Evolutionary conservation across 1,139 yeast genomes (phyloP), one percentile per base, ranked within the genome.

Genomic region (Sugiyamaella pinicola): DNA sequence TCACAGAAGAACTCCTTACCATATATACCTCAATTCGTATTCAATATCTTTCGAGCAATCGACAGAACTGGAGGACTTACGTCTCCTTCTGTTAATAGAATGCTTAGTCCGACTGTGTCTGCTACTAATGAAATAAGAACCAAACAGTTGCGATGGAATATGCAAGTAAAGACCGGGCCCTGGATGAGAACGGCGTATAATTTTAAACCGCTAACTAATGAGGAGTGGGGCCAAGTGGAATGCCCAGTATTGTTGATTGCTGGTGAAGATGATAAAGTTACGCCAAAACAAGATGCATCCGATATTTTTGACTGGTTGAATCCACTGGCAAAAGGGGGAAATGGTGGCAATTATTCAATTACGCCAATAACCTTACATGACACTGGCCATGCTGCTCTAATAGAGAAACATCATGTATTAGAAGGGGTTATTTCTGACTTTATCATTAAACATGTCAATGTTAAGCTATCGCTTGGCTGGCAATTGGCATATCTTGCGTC

Each of bases 121-220:
- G 56, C 59, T 2, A 57, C 55, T 9, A 59, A 62, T 10, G 78
- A 79, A 61, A 74, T 78, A 39, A 76, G 81, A 52, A 66, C 78
- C 43, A 73, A 82, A 33, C 95, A 86, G 65, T 74, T 86, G 46
- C 70, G 90, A 48, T 84, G 89, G 86, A 86, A 87, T 64, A 64
- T 85, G 59, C 89, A 85, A 65, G 79, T 84, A 10, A 75, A 80
- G 53, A 77, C 90, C 0, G 58, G 61, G 2, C 72, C 81, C 2
- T 77, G 86, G 64, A 69, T 87, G 55, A 74, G 74, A 49, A 83
- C 84, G 57, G 74, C 79, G 1, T 61, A 66, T 42, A 83, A 84
- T 1, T 79, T 83, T 58, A 58, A 67, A 22, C 71, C 75, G 15
- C 76, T 80, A 9, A 70, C 70, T 5, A 63, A 65, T 19, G 69